Evolutionary conservation across 495 filamentous ascomycete genomes (phyloP).

Genomic region (Rostrohypoxylon terebratum): DNA sequence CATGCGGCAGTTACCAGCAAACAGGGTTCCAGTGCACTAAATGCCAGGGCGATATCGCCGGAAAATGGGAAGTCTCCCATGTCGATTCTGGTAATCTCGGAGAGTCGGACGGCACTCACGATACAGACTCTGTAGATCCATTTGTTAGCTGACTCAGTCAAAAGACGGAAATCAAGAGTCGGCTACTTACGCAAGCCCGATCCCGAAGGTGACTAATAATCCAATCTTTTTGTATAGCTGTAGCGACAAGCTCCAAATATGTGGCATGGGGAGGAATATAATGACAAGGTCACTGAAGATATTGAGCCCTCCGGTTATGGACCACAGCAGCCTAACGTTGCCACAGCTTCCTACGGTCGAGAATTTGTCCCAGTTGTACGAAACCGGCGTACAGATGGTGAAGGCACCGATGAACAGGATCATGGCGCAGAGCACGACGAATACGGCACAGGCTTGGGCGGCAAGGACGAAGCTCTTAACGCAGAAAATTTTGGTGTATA

Average conservation of each 20-base stretch:
- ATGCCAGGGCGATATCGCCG: not conserved
- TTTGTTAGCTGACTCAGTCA: not conserved
- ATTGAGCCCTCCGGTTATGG: conserved; percentile 7
- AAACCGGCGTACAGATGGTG: conserved; percentile 6
- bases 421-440: conserved; percentile 7
- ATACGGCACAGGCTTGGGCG: conserved; percentile 8
- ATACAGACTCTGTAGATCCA: not conserved
- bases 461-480: conserved; percentile 4
- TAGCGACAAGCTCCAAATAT: conserved; percentile 3
- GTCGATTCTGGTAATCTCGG: not conserved
- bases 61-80: not conserved
- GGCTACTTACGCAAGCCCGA: conserved; percentile 5
- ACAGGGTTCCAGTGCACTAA: conserved; percentile 2
- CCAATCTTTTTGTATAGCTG: conserved; percentile 11
- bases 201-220: conserved; percentile 1
- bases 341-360: not conserved
- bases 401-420: not conserved
- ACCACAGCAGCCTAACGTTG: conserved; percentile 1
- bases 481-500: conserved; percentile 9
- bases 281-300: conserved; percentile 6
- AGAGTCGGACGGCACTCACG: not conserved
- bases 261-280: conserved; percentile 10
- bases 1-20: conserved; percentile 4
- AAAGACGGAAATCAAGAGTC: not conserved
- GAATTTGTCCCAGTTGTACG: conserved; percentile 7